Evolutionary conservation across 805 yeast genomes (phyloP).

Genomic region (Candida insectorum): DNA sequence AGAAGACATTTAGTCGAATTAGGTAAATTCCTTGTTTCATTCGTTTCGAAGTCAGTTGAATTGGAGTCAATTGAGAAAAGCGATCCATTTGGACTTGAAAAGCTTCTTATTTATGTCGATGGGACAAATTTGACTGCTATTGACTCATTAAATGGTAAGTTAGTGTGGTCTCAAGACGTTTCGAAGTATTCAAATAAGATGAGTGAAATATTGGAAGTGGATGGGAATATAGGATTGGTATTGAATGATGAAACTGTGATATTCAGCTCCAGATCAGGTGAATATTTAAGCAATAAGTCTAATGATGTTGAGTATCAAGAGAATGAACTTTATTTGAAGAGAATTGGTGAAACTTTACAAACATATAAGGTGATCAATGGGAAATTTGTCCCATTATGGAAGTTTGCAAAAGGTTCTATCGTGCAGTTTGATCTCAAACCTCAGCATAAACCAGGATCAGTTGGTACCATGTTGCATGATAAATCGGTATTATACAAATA

Average conservation of each 20-base stretch:
- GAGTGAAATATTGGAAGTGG: slow-evolving; percentile 5
- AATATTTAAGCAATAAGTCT: neutral
- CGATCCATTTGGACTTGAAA: slow-evolving; percentile 27
- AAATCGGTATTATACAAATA: slow-evolving; percentile 80
- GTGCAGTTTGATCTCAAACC: slow-evolving; percentile 14
- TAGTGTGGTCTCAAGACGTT: slow-evolving; percentile 33
- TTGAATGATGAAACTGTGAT: neutral
- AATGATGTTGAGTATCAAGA: neutral
- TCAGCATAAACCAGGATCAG: slow-evolving; percentile 31
- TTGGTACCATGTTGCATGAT: slow-evolving; percentile 68
- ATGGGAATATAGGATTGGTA: neutral
- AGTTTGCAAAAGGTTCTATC: slow-evolving; percentile 16
- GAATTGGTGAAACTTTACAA: slow-evolving; percentile 11
- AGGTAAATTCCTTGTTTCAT: slow-evolving; percentile 22
- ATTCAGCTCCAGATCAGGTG: slow-evolving; percentile 16
- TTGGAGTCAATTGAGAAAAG: slow-evolving; percentile 3
- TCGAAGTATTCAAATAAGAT: slow-evolving; percentile 12
- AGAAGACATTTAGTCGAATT: slow-evolving; percentile 32
- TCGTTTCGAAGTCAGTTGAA: slow-evolving; percentile 6
- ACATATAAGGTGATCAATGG: slow-evolving; percentile 19
- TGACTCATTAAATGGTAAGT: slow-evolving; percentile 35
- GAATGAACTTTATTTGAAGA: neutral
- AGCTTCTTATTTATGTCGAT: slow-evolving; percentile 24
- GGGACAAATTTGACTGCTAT: slow-evolving; percentile 37
- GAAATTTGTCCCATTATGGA: slow-evolving; percentile 26